phyloP scores from a whole-genome alignment of 345 rosid species.

The Heritiera littoralis region DNA sequence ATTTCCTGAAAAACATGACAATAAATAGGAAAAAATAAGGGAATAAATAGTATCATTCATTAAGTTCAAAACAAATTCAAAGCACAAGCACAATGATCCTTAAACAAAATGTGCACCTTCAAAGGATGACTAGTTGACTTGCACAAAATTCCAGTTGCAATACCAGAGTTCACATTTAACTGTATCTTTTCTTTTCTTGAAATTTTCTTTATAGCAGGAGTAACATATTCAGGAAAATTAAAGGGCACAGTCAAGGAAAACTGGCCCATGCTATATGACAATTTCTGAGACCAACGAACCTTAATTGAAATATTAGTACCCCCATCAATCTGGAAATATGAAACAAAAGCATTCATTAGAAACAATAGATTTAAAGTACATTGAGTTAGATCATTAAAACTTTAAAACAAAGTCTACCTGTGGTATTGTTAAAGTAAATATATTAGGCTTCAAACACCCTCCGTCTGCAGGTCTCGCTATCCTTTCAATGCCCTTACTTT shows the following conservation, averaged over 20 bases:
- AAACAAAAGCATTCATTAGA: not conserved
- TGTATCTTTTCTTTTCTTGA: constrained; percentile 71
- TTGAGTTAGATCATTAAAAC: not conserved
- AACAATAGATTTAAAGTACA: not conserved
- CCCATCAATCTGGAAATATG: constrained; percentile 68
- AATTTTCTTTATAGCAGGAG: constrained; percentile 77
- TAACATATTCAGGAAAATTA: constrained; percentile 78
- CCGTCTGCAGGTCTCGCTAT: constrained; percentile 49
- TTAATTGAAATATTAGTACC: constrained; percentile 71
- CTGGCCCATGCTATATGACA: constrained; percentile 54
- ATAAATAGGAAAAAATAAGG: not conserved
- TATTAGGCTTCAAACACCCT: constrained; percentile 64
- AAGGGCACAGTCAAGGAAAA: constrained; percentile 70
- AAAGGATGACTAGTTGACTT: constrained; percentile 76
- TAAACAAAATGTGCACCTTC: constrained; percentile 52
- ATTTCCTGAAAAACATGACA: constrained; percentile 52
- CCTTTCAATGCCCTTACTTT: constrained; percentile 46
- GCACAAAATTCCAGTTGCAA: constrained; percentile 62
- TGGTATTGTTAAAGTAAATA: constrained; percentile 72
- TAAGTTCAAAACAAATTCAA: not conserved
- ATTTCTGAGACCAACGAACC: constrained; percentile 79
- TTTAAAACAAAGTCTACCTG: constrained; percentile 43
- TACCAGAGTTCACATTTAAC: constrained; percentile 66
- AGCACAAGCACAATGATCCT: not conserved
- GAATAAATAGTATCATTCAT: not conserved